A percentile compares a stretch with the other conserved stretches of the same genome.
These are phyloP conservation scores for Ramichloridium luteum DNA, from an alignment of 2,329 filamentous ascomycete genomes.

Conservation along the genomic window DNA sequence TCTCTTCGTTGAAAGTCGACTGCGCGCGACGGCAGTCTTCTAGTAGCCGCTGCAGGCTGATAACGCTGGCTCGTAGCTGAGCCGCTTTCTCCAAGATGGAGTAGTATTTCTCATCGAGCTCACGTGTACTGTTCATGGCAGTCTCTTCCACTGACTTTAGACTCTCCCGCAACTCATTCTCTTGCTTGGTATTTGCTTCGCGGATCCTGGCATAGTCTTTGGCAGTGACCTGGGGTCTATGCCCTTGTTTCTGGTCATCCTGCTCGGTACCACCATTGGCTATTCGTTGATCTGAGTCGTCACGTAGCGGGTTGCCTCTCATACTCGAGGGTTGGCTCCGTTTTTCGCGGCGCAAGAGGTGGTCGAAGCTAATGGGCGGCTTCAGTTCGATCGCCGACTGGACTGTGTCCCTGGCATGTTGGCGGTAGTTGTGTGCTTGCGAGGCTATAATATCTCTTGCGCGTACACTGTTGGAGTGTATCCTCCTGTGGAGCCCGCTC, in stretches of 20 bases:
- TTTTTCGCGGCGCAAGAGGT: constrained; percentile 27
- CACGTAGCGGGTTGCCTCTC: too few relatives aligned
- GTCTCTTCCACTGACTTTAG: constrained; percentile 37
- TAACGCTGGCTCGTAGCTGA: constrained; percentile 51
- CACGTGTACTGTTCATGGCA: constrained; percentile 50
- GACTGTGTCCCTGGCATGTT: constrained; percentile 29
- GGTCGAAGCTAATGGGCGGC: constrained; percentile 33
- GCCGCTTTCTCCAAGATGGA: constrained; percentile 57
- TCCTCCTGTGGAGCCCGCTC: constrained; percentile 10
- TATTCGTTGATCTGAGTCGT: too few relatives aligned
- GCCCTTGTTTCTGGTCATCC: constrained; percentile 8
- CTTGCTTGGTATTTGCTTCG: constrained; percentile 28
- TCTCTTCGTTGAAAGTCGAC: constrained; percentile 44
- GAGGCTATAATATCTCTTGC: constrained; percentile 12
- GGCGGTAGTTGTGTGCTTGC: constrained; percentile 13
- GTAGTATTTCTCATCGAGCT: constrained; percentile 64
- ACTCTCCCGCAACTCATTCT: constrained; percentile 28
- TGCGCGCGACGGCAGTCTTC: constrained; percentile 39
- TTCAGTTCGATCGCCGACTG: constrained; percentile 34
- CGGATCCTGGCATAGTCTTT: constrained; percentile 30
- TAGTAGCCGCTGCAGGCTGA: constrained; percentile 55
- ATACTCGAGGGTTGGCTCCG: constrained; percentile 17
- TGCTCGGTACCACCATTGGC: too few relatives aligned
- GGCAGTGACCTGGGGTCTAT: constrained; percentile 21
- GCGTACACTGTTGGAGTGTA: constrained; percentile 13